phyloP scores from a whole-genome alignment of 805 yeast genomes.

The Candida michaelii region DNA sequence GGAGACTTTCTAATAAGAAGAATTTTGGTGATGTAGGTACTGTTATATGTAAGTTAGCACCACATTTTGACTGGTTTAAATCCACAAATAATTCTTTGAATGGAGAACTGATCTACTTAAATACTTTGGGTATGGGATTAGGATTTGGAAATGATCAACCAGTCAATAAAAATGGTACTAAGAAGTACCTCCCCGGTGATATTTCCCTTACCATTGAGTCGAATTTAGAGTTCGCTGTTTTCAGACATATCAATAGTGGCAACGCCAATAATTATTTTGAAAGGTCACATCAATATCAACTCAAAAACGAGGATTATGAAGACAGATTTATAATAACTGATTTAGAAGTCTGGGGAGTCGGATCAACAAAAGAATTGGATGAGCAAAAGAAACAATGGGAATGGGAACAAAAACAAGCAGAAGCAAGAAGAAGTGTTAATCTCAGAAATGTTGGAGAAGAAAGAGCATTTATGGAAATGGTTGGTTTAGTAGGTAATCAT shows the following conservation, averaged over 20 bases:
- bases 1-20: slow-evolving; percentile 72
- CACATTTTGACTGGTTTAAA: slow-evolving; percentile 55
- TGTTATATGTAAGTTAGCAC: slow-evolving; percentile 64
- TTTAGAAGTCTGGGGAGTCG: slow-evolving; percentile 91
- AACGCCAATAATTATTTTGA: slow-evolving; percentile 25
- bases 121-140: slow-evolving; percentile 72
- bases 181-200: slow-evolving; percentile 64
- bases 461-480: slow-evolving; percentile 83
- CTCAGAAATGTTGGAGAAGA: slow-evolving; percentile 71
- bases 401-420: slow-evolving; percentile 89
- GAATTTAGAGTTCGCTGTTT: slow-evolving; percentile 75
- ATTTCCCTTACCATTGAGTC: slow-evolving; percentile 79
- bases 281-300: slow-evolving; percentile 20
- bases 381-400: slow-evolving; percentile 81
- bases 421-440: slow-evolving; percentile 72
- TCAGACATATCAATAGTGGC: slow-evolving; percentile 52
- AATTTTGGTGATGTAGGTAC: slow-evolving; percentile 66
- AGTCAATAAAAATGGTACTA: slow-evolving; percentile 41
- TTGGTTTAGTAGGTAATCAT: slow-evolving; percentile 54
- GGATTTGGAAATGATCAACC: slow-evolving; percentile 82
- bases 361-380: slow-evolving; percentile 71
- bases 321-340: slow-evolving; percentile 69
- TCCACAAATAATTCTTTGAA: slow-evolving; percentile 30
- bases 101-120: slow-evolving; percentile 57
- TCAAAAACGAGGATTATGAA: slow-evolving; percentile 47